Evolutionary conservation across 805 yeast genomes (phyloP).

Genomic region (Spathaspora sp.): DNA sequence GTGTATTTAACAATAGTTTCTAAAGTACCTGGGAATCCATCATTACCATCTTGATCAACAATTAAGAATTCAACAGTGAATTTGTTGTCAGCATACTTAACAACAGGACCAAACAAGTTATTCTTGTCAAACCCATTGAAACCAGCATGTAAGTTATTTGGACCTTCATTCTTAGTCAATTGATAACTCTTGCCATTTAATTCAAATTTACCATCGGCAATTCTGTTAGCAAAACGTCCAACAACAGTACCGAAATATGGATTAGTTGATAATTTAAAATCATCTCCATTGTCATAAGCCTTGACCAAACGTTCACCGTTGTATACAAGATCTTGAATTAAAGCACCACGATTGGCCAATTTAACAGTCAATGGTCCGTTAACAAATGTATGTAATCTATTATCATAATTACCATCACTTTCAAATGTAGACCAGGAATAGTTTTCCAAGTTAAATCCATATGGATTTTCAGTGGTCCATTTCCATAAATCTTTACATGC

Average conservation of each 20-base stretch:
- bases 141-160: constrained; percentile 52
- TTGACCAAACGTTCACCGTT: constrained; percentile 37
- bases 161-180: constrained; percentile 40
- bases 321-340: constrained; percentile 39
- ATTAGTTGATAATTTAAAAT: constrained; percentile 29
- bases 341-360: constrained; percentile 50
- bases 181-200: constrained; percentile 39
- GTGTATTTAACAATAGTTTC: constrained; percentile 45
- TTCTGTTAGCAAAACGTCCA: constrained; percentile 65
- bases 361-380: constrained; percentile 32
- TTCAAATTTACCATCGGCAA: constrained; percentile 40
- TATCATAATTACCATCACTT: constrained; percentile 17
- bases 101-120: constrained; percentile 52
- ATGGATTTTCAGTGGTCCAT: constrained; percentile 70
- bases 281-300: constrained; percentile 33
- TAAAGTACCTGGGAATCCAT: constrained; percentile 62
- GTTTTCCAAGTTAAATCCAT: constrained; percentile 44
- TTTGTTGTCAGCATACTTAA: constrained; percentile 28
- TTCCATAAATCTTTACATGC: constrained; percentile 76
- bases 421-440: constrained; percentile 32
- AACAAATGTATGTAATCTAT: constrained; percentile 33
- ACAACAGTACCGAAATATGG: constrained; percentile 62
- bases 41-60: constrained; percentile 43
- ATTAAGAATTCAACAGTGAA: constrained; percentile 34
- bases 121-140: constrained; percentile 47